Evolutionary conservation across 2,329 filamentous ascomycete species (phyloP).

Genomic region (Colletotrichum chlorophyti): DNA sequence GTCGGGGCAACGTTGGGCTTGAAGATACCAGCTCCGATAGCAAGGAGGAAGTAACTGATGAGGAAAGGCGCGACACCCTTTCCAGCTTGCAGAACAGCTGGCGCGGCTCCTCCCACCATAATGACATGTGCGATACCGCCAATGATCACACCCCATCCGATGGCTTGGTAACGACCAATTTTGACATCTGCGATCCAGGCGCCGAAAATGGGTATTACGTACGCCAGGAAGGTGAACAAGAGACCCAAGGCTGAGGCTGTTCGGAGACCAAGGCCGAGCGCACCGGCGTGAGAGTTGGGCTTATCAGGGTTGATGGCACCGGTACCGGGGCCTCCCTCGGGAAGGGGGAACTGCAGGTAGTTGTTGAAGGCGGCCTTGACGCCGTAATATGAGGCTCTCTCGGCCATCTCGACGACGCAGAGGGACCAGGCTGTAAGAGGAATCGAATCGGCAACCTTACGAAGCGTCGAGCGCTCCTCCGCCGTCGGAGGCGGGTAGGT

Average conservation of each 20-base stretch:
- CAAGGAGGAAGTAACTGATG: constrained; percentile 62
- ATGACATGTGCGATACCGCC: constrained; percentile 74
- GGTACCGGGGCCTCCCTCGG: constrained; percentile 53
- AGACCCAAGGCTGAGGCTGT: constrained; percentile 59
- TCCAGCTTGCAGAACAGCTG: constrained; percentile 49
- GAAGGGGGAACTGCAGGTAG: constrained; percentile 67
- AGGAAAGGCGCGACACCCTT: constrained; percentile 62
- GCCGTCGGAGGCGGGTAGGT: constrained; percentile 13
- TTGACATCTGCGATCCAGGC: constrained; percentile 71
- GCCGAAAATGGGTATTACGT: constrained; percentile 61
- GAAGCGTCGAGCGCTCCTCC: constrained; percentile 21
- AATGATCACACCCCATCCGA: constrained; percentile 71
- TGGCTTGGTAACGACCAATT: constrained; percentile 74
- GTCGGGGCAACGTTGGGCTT: constrained; percentile 76
- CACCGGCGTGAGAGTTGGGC: constrained; percentile 55
- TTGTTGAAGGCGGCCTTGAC: constrained; percentile 62
- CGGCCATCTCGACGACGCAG: constrained; percentile 65
- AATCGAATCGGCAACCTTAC: constrained; percentile 53
- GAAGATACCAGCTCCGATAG: constrained; percentile 72
- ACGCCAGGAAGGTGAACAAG: constrained; percentile 64
- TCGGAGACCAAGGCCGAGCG: constrained; percentile 63
- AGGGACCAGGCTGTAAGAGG: constrained; percentile 62
- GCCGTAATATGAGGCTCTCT: constrained; percentile 68
- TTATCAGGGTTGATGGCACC: constrained; percentile 50
- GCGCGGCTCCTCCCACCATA: constrained; percentile 65